Base-by-base conservation (phyloP, 2,329 filamentous ascomycete genomes). In the Talaromyces amestolkiae region DNA sequence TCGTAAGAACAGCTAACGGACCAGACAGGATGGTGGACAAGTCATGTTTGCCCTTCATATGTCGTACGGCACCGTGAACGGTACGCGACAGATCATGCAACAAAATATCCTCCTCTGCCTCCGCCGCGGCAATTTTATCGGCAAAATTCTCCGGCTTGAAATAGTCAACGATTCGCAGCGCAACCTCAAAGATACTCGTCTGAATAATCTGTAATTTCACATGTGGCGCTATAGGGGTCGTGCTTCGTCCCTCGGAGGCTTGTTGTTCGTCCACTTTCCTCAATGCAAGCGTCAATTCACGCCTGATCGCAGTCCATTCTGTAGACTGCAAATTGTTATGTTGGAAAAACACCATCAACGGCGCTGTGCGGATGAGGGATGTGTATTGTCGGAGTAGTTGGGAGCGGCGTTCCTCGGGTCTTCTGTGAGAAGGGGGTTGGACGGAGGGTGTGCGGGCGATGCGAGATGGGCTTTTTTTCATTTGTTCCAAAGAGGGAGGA, bases 301-400 rank as follows among this genome's bases (percentile, higher is more conserved):
- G 85, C 61, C 91, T 84, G 71, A 94, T 87, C 53, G 86, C 86
- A 49, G 86, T 83, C 87, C 90, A 92, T 82, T 94, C 91, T 53
- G 86, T 83, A 3, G 92, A 89, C 73, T 86, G 87, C 66, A 92
- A 81, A 72, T 91, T 91, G 80, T 90, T 91, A 82, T 91, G 89
- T 75, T 91, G 89, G 83, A 97, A 96, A 73, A 97, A 85, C 66
- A 97, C 85, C 70, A 96, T 89, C 67, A 97, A 79, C 47, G 93
- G 93, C 11, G 91, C 90, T 24, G 92, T 92, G 66, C 91, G 91
- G 66, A 97, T 87, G 67, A 97, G 83, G 56, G 93, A 95, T 61
- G 93, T 92, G 80, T 97, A 97, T 72, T 91, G 88, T 65, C 93
- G 88, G 70, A 90, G 86, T 22, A 98, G 85, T 79, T 99, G 95